Conservation (phyloP, 352 stramenopile genomes). For the Globisporangium nunn region DNA sequence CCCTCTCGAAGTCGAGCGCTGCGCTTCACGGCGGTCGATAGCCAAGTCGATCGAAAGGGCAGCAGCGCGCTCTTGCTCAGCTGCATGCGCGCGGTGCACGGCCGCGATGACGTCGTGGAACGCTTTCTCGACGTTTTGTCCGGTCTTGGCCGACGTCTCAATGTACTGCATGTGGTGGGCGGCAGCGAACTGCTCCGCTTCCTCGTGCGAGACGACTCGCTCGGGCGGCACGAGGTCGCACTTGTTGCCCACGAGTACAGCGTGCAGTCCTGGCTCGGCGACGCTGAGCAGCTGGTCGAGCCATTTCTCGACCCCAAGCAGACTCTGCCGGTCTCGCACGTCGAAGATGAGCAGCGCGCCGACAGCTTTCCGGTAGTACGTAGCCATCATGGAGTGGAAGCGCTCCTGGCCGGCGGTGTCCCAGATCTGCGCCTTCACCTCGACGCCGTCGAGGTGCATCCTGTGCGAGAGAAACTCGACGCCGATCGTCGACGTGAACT, state of each 20-base stretch:
- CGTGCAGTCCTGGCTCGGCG: constrained; percentile 58
- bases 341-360: constrained; percentile 79
- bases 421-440: constrained; percentile 87
- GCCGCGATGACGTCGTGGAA: constrained; percentile 53
- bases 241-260: constrained; percentile 72
- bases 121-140: constrained; percentile 48
- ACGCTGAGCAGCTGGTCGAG: constrained; percentile 70
- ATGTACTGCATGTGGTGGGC: constrained; percentile 71
- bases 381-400: constrained; percentile 87
- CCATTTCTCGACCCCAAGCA: constrained; percentile 57
- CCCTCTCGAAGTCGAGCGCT: not conserved
- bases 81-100: constrained; percentile 39
- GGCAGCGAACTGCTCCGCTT: constrained; percentile 60
- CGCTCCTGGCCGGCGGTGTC: constrained; percentile 83
- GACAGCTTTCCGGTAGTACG: constrained; percentile 82
- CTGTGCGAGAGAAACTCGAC: constrained; percentile 85
- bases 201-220: constrained; percentile 40
- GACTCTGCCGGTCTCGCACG: constrained; percentile 43
- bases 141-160: constrained; percentile 77
- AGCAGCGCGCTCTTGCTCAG: constrained; percentile 18
- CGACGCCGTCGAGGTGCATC: constrained; percentile 54
- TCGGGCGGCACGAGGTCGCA: constrained; percentile 40
- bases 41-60: constrained; percentile 26
- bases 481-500: constrained; percentile 81
- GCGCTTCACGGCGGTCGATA: not conserved